phyloP scores from a whole-genome alignment of 2,329 filamentous ascomycete species.

The Diaporthe australafricana region DNA sequence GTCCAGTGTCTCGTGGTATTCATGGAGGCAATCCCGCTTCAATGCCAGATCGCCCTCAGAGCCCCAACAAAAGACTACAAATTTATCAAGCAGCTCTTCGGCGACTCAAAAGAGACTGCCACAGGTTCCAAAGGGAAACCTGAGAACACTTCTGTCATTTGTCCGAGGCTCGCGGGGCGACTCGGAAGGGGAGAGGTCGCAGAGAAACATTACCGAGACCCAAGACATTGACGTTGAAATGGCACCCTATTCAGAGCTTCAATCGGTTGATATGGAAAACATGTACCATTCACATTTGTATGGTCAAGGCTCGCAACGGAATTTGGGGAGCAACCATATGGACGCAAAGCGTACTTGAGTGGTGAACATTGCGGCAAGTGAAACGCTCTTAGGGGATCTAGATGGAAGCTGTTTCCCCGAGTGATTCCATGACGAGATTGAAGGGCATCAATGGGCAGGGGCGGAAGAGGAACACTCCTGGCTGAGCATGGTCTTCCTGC shows the following conservation, averaged over 20 bases:
- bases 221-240: background rate
- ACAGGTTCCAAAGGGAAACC: background rate
- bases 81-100: background rate
- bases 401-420: too few relatives aligned
- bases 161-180: background rate
- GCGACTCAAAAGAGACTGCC: background rate
- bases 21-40: background rate
- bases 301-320: background rate
- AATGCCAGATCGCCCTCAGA: background rate
- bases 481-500: too few relatives aligned
- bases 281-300: slow-evolving; percentile 14
- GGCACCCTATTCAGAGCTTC: background rate
- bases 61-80: background rate
- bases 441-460: too few relatives aligned
- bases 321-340: background rate
- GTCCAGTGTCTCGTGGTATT: background rate
- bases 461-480: too few relatives aligned
- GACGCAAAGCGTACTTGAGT: background rate
- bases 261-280: background rate
- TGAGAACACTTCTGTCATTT: background rate
- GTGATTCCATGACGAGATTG: too few relatives aligned
- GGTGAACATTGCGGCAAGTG: too few relatives aligned
- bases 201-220: background rate
- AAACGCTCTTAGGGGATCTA: too few relatives aligned
- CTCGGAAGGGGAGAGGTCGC: background rate